phyloP scores from a whole-genome alignment of 805 yeast genomes.

The Wickerhamiella vanderwaltii region DNA sequence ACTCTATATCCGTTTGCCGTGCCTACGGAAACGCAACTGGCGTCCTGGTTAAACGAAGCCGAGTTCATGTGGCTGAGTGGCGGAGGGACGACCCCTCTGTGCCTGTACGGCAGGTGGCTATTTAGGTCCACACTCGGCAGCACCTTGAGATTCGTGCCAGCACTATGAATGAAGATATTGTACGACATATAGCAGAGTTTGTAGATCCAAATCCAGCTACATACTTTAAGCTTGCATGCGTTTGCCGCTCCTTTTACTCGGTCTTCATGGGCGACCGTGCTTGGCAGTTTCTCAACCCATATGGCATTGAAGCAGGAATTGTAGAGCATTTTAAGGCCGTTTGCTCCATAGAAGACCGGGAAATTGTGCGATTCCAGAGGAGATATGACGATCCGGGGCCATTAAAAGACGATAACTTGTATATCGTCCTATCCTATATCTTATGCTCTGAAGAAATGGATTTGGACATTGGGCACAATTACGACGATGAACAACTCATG shows the following conservation, averaged over 20 bases:
- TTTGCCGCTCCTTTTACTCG: neutral
- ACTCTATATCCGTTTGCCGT: slow-evolving; percentile 53
- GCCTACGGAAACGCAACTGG: slow-evolving; percentile 67
- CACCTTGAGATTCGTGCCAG: no score
- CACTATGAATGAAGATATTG: no score
- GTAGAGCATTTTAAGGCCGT: neutral
- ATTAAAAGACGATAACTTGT: neutral
- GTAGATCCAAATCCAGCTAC: neutral
- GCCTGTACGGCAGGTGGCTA: no score
- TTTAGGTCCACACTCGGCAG: no score
- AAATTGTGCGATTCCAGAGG: neutral
- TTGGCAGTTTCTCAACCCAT: slow-evolving; percentile 1
- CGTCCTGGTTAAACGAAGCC: slow-evolving; percentile 82
- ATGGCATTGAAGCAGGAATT: neutral
- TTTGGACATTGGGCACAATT: no score
- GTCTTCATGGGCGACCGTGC: neutral
- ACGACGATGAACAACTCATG: no score
- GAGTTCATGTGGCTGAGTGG: slow-evolving; percentile 29
- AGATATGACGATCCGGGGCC: neutral
- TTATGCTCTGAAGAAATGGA: neutral
- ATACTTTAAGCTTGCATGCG: neutral
- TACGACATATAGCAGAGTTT: neutral
- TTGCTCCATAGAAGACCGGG: no score
- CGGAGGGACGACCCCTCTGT: no score
- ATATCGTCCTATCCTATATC: neutral